Base-by-base conservation (phyloP, 805 yeast species). In the Ogataea ramenticola region DNA sequence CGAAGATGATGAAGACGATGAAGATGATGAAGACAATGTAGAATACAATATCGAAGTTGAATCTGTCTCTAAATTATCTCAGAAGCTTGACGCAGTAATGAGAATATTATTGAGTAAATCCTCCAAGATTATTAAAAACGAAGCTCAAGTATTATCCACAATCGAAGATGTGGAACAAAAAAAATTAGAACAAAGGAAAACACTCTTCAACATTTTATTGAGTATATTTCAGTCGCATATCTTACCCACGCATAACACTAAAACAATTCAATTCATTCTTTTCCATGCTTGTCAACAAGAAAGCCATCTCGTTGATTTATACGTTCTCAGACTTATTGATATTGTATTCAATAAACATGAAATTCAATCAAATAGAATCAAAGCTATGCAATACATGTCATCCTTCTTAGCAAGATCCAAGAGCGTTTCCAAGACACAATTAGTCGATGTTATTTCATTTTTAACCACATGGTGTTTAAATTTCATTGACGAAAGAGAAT, bases 341-440 rank as follows among this genome's bases (percentile, higher is more conserved):
- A 76, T 84, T 34, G 87, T 95, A 3, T 82, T 93, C 60, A 76
- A 81, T 42, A 74, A 81, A 10, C 68, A 70, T 37, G 89, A 85
- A 59, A 74, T 79, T 22, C 66, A 80, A 32, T 91, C 86, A 44
- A 82, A 80, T 50, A 76, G 95, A 52, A 79, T 88, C 51, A 90
- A 90, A 67, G 85, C 96, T 3, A 75, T 90, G 75, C 98, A 93
- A 63, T 91, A 93, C 60, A 72, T 91, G 44, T 82, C 96, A 1
- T 87, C 96, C 2, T 91, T 81, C 57, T 78, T 91, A 46, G 93
- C 98, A 1, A 75, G 99, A 44, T 96, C 96, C 11, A 79, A 80
- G 49, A 75, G 77, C 36, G 68, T 91, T 26, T 69, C 86, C 1
- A 76, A 77, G 42, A 71, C 77, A 33, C 97, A 91, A 62, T 72